A percentile compares a stretch with the other conserved stretches of the same genome.
Evolutionary conservation across 306 rosid species (phyloP).

Genomic region (Lotus japonicus): DNA sequence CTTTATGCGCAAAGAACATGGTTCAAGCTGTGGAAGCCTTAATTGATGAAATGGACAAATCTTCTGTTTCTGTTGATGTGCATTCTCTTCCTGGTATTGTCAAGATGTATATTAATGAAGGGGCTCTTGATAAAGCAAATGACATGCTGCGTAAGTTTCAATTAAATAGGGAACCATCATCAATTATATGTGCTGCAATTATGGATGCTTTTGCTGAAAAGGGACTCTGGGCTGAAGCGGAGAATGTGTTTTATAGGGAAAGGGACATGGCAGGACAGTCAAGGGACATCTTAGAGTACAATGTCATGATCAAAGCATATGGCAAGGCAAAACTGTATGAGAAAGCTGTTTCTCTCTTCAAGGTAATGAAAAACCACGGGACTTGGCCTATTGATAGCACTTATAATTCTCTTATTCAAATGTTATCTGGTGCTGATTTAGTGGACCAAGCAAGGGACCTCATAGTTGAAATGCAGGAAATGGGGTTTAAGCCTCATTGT

Average conservation of each 20-base stretch:
- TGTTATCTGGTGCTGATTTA: slow-evolving; percentile 73
- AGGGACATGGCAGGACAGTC: slow-evolving; percentile 36
- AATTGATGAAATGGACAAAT: slow-evolving; percentile 64
- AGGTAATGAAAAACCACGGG: slow-evolving; percentile 71
- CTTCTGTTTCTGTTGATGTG: slow-evolving; percentile 40
- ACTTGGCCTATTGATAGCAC: slow-evolving; percentile 72
- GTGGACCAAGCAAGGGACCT: slow-evolving; percentile 64
- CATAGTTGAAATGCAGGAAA: slow-evolving; percentile 59
- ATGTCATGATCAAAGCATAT: slow-evolving; percentile 85
- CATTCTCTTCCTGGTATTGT: slow-evolving; percentile 64
- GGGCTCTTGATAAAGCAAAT: slow-evolving; percentile 50
- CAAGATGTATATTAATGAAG: slow-evolving; percentile 65
- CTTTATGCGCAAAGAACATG: slow-evolving; percentile 59
- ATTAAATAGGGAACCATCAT: slow-evolving; percentile 33
- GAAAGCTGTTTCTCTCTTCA: slow-evolving; percentile 62
- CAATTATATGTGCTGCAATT: slow-evolving; percentile 51
- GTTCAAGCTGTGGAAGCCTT: slow-evolving; percentile 54
- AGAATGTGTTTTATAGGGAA: slow-evolving; percentile 49
- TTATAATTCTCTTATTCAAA: slow-evolving; percentile 77
- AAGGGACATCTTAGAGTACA: slow-evolving; percentile 63
- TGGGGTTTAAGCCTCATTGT: slow-evolving; percentile 59
- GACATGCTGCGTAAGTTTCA: slow-evolving; percentile 42
- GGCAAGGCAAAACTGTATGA: slow-evolving; percentile 70
- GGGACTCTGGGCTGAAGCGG: slow-evolving; percentile 78
- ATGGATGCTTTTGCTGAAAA: slow-evolving; percentile 80